Percentiles rank a stretch among this genome's conserved stretches.
Conservation (phyloP, 1,284 basidiomycete genomes). For the Tylopilus sp. region DNA sequence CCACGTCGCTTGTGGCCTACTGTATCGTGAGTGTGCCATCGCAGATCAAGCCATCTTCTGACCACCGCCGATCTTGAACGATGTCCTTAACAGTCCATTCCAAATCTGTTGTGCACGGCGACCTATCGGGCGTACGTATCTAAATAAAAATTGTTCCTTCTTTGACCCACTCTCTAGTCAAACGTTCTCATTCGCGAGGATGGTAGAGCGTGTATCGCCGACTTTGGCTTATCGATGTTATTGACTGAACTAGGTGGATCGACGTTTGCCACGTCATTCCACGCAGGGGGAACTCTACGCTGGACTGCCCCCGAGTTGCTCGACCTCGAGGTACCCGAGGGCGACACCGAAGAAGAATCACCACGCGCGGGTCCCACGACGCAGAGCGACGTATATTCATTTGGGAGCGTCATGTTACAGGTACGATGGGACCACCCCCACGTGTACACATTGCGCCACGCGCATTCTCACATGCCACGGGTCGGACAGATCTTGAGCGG, state of each 20-base stretch:
- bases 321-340: neutral
- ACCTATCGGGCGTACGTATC: conserved; percentile 1
- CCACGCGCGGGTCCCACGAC: neutral
- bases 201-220: conserved; percentile 1
- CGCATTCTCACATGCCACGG: neutral
- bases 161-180: neutral
- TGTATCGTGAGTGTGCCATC: conserved; percentile 10
- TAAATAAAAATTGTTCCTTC: too few species aligned
- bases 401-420: conserved; percentile 23
- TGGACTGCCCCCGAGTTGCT: conserved; percentile 37
- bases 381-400: conserved; percentile 19
- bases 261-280: conserved; percentile 18
- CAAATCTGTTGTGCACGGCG: conserved; percentile 2
- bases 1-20: conserved; percentile 6
- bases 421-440: neutral
- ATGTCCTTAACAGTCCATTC: neutral
- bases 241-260: conserved; percentile 5
- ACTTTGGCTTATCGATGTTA: conserved; percentile 14
- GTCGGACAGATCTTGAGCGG: conserved; percentile 6
- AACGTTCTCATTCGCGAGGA: conserved; percentile 1
- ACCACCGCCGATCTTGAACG: too few species aligned
- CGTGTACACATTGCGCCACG: neutral
- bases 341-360: neutral
- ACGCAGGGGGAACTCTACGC: conserved; percentile 30
- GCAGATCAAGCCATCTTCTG: too few species aligned